Conservation (phyloP, 148 eudicot genomes). For the Dianthus caryophyllus region DNA sequence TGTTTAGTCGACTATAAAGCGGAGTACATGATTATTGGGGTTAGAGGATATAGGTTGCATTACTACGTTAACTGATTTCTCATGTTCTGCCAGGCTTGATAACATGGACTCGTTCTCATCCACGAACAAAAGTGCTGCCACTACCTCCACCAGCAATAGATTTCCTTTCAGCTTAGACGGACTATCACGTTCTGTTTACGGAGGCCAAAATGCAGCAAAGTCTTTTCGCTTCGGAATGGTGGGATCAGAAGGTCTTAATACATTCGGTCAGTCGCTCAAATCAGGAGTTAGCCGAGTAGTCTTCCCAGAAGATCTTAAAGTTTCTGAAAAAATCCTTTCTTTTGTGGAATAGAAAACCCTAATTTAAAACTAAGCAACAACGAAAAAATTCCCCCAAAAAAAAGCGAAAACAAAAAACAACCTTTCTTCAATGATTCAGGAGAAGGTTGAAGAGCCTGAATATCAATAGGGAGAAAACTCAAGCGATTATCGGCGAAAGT, state of each 20-base stretch:
- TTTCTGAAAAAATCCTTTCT: conserved; percentile 77
- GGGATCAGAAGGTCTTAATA: conserved; percentile 70
- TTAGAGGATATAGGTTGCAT: not conserved
- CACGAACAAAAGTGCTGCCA: conserved; percentile 17
- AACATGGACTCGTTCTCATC: conserved; percentile 66
- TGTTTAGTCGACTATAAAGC: not conserved
- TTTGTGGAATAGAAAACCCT: conserved; percentile 71
- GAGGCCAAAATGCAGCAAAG: conserved; percentile 37
- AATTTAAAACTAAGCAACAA: no score
- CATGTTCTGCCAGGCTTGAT: conserved; percentile 46
- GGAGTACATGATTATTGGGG: not conserved
- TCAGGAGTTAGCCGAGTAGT: conserved; percentile 80
- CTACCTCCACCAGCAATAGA: conserved; percentile 30
- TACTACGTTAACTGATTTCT: not conserved
- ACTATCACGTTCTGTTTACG: conserved; percentile 28
- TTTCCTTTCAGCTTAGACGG: conserved; percentile 63
- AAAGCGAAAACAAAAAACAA: no score
- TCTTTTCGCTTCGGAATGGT: conserved; percentile 45
- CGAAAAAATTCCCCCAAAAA: no score
- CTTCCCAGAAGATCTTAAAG: conserved; percentile 95
- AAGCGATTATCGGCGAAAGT: conserved; percentile 61
- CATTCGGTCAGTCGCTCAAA: conserved; percentile 74
- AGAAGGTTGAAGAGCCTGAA: conserved; percentile 62
- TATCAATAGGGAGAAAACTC: conserved; percentile 49
- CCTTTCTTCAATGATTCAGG: conserved; percentile 81